Percentiles rank a stretch among this genome's conserved stretches.
These are phyloP conservation scores for Mycena sp. DNA, from an alignment of 1,284 basidiomycete genomes.

Conservation along the genomic window DNA sequence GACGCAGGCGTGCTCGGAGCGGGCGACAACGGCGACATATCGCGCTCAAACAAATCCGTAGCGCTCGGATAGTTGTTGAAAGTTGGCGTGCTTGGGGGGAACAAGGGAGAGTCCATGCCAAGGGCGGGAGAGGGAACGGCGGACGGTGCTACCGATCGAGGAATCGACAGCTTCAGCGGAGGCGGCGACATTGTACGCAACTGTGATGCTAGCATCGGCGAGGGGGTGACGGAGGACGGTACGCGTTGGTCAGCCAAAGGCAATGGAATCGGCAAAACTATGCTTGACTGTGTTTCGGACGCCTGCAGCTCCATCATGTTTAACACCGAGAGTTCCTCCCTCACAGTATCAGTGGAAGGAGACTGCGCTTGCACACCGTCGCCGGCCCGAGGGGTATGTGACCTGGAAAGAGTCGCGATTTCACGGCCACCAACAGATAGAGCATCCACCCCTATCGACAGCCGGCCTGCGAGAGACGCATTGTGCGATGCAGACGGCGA, in stretches of 20 bases:
- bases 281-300: background rate
- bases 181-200: background rate
- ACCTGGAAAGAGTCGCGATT: background rate
- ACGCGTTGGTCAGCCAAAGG: background rate
- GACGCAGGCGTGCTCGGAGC: background rate
- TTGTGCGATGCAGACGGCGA: too few species aligned
- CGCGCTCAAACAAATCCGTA: background rate
- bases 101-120: background rate
- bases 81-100: background rate
- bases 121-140: background rate
- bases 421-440: too few species aligned
- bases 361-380: background rate
- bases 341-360: conserved; percentile 7
- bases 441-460: background rate
- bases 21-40: conserved; percentile 19
- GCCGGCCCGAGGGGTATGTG: background rate
- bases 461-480: background rate
- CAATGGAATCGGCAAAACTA: background rate
- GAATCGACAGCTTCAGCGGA: conserved; percentile 7
- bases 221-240: conserved; percentile 17
- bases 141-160: background rate
- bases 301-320: background rate
- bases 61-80: background rate
- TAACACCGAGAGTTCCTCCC: conserved; percentile 17
- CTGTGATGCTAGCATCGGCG: conserved; percentile 1